Evolutionary conservation across 2,329 filamentous ascomycete genomes (phyloP).

Genomic region (Teratosphaeria gauchensis): DNA sequence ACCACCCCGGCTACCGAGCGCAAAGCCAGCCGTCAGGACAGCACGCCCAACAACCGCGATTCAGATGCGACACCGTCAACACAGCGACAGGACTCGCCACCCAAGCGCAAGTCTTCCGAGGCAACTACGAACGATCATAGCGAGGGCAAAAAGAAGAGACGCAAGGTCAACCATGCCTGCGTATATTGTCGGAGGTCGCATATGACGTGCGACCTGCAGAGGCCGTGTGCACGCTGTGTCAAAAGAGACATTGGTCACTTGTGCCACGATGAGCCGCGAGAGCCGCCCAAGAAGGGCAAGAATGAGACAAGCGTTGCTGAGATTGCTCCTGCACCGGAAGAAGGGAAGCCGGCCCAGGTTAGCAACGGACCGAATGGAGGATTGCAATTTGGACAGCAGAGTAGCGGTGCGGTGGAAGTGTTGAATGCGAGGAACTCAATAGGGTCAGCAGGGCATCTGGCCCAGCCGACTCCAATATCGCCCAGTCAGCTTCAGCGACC

Average conservation of each 20-base stretch:
- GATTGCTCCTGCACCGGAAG: slow-evolving; percentile 20
- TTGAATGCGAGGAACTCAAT: not conserved
- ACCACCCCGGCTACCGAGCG: not conserved
- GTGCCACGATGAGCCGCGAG: slow-evolving; percentile 94
- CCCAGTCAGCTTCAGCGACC: slow-evolving; percentile 52
- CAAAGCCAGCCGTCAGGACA: not conserved
- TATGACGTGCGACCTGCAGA: slow-evolving; percentile 56
- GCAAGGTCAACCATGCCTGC: slow-evolving; percentile 47
- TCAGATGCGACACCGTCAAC: not conserved
- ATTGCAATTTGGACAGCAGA: not conserved
- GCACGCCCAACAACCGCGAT: not conserved
- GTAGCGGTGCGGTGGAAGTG: not conserved
- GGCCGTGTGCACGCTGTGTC: slow-evolving; percentile 93
- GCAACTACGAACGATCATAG: slow-evolving; percentile 7
- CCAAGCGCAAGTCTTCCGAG: slow-evolving; percentile 17
- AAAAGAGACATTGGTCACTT: slow-evolving; percentile 98
- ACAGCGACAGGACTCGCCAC: not conserved
- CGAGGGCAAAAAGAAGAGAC: slow-evolving; percentile 37
- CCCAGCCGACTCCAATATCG: slow-evolving; percentile 61
- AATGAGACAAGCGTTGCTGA: slow-evolving; percentile 30
- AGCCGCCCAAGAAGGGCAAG: slow-evolving; percentile 75
- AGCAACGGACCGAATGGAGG: slow-evolving; percentile 13
- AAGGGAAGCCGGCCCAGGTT: not conserved
- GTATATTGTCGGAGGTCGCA: slow-evolving; percentile 46
- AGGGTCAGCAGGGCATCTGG: slow-evolving; percentile 47